Base-by-base conservation (phyloP, 441 rosid genomes). In the Erysimum pusillum region DNA sequence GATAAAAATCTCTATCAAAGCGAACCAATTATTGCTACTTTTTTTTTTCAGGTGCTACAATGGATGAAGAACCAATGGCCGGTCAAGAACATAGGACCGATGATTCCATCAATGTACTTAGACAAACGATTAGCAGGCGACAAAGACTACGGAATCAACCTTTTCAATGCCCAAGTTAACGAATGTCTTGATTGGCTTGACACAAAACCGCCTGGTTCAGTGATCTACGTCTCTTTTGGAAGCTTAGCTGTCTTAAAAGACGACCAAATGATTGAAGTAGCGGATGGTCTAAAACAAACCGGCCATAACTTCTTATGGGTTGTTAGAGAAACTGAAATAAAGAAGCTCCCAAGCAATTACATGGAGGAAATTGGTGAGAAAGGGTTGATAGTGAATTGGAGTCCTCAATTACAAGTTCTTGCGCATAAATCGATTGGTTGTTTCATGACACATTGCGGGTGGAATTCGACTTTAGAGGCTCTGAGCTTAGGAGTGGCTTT, bases 271-370 rank as follows among this genome's bases (percentile, higher is more conserved):
- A 77, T 60, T 7, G 89, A 87, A 51, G 28, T 86, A 4, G 85
- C 87, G 1, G 75, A 57, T 18, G 89, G 78, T 9, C 60, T 85
- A 10, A 81, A 76, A 57, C 62, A 61, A 64, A 78, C 73, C 63
- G 70, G 74, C 14, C 14, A 7, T 62, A 59, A 71, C 38, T 88
- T 91, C 79, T 62, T 91, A 41, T 88, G 94, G 96, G 90, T 87
- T 10, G 87, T 87, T 7, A 81, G 87, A 74, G 85, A 71, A 69
- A 58, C 85, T 0, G 92, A 84, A 41, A 69, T 73, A 31, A 20
- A 74, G 12, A 91, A 89, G 67, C 76, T 87, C 0, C 91, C 90
- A 0, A 12, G n/a, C 10, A 68, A 77, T 2, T 83, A 86, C 69
- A n/a, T 49, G 10, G 73, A 80, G 15, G 86, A 84, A 49, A 25